A percentile compares a stretch with the other conserved stretches of the same genome.
These are phyloP conservation scores for Hyphopichia burtonii DNA, from an alignment of 1,139 yeast genomes.

Conservation along the genomic window DNA sequence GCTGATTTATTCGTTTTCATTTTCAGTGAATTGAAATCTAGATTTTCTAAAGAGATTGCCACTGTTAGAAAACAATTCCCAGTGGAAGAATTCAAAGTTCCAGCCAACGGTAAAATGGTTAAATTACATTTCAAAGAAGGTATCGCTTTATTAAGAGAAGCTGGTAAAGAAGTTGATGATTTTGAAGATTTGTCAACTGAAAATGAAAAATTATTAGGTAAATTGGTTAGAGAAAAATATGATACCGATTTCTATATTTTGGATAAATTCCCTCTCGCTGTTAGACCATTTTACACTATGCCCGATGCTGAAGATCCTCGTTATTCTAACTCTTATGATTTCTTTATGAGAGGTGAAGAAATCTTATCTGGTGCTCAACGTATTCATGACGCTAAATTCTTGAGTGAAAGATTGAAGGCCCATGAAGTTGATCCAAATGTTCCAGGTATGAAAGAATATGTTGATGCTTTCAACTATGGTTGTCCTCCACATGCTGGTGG, in stretches of 20 bases:
- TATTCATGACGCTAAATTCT: conserved; percentile 86
- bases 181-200: conserved; percentile 91
- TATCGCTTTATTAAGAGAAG: conserved; percentile 76
- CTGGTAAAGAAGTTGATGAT: conserved; percentile 79
- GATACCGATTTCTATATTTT: conserved; percentile 96
- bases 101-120: conserved; percentile 87
- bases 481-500: conserved; percentile 99
- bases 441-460: conserved; percentile 86
- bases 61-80: conserved; percentile 93
- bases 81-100: conserved; percentile 94
- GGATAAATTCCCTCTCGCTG: conserved; percentile 95
- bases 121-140: conserved; percentile 90
- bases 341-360: conserved; percentile 99
- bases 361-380: conserved; percentile 99
- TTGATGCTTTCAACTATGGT: conserved; percentile 89
- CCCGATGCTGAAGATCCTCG: conserved; percentile 91
- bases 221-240: conserved; percentile 86
- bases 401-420: conserved; percentile 74
- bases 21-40: conserved; percentile 74
- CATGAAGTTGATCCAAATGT: conserved; percentile 80
- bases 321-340: conserved; percentile 94
- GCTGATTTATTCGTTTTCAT: conserved; percentile 86
- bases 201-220: conserved; percentile 90
- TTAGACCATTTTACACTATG: conserved; percentile 99
- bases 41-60: conserved; percentile 83